Evolutionary conservation across 495 filamentous ascomycete genomes (phyloP).

Genomic region (Lindgomyces ingoldianus): DNA sequence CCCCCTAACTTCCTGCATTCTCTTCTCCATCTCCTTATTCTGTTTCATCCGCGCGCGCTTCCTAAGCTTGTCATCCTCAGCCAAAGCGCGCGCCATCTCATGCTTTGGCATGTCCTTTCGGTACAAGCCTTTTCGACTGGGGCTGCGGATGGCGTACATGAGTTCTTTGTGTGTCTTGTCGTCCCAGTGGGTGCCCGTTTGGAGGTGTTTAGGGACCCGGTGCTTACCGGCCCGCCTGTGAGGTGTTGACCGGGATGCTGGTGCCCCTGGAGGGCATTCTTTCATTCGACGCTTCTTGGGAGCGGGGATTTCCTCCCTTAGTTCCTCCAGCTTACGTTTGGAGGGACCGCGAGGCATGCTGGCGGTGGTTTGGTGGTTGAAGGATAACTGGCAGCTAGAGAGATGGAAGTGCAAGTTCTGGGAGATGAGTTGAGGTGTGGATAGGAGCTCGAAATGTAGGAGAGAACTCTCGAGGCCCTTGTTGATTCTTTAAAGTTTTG

Average conservation of each 20-base stretch:
- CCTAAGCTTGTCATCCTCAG: slow-evolving; percentile 8
- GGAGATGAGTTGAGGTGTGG: neutral
- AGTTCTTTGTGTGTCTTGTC: slow-evolving; percentile 11
- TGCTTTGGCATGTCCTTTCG: slow-evolving; percentile 22
- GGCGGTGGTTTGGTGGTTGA: neutral
- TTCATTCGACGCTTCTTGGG: neutral
- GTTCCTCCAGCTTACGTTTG: slow-evolving; percentile 3
- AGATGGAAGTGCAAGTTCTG: neutral
- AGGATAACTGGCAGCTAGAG: neutral
- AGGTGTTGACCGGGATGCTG: slow-evolving; percentile 6
- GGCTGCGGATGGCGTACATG: neutral
- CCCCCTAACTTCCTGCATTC: neutral
- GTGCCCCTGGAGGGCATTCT: neutral
- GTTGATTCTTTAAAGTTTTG: too few species aligned
- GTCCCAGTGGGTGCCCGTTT: slow-evolving; percentile 22
- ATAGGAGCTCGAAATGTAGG: neutral
- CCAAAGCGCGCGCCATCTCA: slow-evolving; percentile 11
- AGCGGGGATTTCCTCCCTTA: too few species aligned
- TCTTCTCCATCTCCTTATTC: neutral
- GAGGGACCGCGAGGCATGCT: neutral
- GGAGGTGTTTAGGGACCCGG: slow-evolving; percentile 17
- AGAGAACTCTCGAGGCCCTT: neutral
- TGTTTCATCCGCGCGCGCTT: neutral
- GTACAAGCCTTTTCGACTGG: neutral
- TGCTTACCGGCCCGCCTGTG: slow-evolving; percentile 28